Conservation (phyloP, 306 rosid species). For the Vigna nakashimae region DNA sequence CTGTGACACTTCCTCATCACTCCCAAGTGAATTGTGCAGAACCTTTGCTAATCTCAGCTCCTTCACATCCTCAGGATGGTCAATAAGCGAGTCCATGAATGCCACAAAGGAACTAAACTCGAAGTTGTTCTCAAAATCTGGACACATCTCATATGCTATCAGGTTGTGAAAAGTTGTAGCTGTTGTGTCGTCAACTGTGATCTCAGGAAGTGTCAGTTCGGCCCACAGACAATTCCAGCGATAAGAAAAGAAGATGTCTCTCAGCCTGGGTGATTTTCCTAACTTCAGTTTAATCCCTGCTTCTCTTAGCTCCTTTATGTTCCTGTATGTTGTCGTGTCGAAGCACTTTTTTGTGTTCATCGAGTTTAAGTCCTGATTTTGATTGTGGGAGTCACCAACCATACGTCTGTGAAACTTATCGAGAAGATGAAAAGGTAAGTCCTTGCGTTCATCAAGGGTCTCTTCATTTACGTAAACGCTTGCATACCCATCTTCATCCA, state of each 20-base stretch:
- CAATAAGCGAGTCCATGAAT: conserved; percentile 52
- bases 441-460: not conserved
- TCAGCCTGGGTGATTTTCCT: not conserved
- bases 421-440: not conserved
- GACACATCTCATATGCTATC: conserved; percentile 46
- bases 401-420: not conserved
- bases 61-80: conserved; percentile 46
- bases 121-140: conserved; percentile 37
- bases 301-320: conserved; percentile 28
- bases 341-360: not conserved
- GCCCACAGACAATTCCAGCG: not conserved
- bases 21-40: conserved; percentile 45
- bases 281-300: conserved; percentile 19
- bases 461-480: not conserved
- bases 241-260: not conserved
- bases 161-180: conserved; percentile 12
- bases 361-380: not conserved
- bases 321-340: conserved; percentile 16
- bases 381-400: not conserved
- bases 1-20: conserved; percentile 48
- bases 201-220: conserved; percentile 1
- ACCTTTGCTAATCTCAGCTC: conserved; percentile 3
- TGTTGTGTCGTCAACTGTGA: conserved; percentile 23
- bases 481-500: not conserved
- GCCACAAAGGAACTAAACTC: conserved; percentile 39